Conservation (phyloP, 331 rosid genomes). For the Dryas integrifolia region DNA sequence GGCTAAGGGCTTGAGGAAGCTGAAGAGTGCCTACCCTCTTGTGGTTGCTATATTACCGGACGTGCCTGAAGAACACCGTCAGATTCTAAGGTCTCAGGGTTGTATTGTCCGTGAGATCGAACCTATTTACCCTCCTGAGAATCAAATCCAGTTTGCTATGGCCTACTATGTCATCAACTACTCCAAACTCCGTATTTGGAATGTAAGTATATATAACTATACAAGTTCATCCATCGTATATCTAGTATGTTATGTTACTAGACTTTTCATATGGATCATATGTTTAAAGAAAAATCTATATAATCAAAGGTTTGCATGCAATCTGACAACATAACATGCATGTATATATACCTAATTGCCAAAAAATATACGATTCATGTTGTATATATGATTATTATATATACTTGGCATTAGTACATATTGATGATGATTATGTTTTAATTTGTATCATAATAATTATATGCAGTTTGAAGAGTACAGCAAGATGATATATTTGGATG, state of each 20-base stretch:
- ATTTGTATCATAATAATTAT: background rate
- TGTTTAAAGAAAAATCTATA: no score
- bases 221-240: background rate
- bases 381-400: no score
- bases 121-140: constrained; percentile 57
- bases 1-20: constrained; percentile 59
- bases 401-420: no score
- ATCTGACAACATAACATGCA: no score
- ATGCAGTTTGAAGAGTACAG: constrained; percentile 52
- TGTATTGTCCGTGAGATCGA: constrained; percentile 53
- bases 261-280: background rate
- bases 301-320: no score
- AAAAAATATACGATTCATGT: no score
- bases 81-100: constrained; percentile 46
- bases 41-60: constrained; percentile 64
- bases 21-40: constrained; percentile 49
- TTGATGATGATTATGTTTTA: background rate
- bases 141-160: constrained; percentile 58
- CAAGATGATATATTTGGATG: constrained; percentile 69
- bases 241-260: background rate
- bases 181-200: constrained; percentile 75
- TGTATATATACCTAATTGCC: no score
- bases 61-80: constrained; percentile 60
- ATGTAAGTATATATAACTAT: constrained; percentile 29
- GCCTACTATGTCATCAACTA: constrained; percentile 67